These are phyloP conservation scores for Tetradesmus obliquus DNA, from an alignment of 139 green algal genomes.

Conservation along the genomic window DNA sequence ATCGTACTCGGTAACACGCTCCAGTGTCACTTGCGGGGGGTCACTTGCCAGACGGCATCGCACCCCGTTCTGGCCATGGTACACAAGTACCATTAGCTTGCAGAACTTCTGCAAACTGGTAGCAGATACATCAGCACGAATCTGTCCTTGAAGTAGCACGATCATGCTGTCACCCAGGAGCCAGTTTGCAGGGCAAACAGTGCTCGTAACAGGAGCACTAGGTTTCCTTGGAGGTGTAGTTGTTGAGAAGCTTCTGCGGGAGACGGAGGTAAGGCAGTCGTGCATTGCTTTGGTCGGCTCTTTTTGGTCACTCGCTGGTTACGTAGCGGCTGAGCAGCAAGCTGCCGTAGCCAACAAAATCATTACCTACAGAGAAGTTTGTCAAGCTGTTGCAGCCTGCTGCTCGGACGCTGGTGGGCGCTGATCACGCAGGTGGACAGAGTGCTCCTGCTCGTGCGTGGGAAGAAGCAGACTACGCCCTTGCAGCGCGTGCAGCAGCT, in stretches of 20 bases:
- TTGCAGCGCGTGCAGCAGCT: neutral
- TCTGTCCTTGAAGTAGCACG: no score
- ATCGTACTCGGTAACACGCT: no score
- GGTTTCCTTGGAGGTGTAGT: neutral
- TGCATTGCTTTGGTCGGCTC: no score
- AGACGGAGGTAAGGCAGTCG: neutral
- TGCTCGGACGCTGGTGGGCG: no score
- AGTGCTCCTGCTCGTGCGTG: constrained; percentile 1
- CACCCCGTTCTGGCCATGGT: no score
- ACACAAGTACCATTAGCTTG: no score
- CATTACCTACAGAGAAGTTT: no score
- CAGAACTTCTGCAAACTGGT: no score
- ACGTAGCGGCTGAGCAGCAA: neutral
- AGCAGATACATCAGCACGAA: no score
- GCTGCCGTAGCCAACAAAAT: neutral
- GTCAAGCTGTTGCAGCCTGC: no score
- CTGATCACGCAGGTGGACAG: neutral
- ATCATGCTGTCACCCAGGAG: neutral
- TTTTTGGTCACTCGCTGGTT: neutral
- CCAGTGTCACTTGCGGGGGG: no score
- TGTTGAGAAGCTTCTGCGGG: neutral
- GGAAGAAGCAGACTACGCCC: neutral
- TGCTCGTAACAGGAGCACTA: neutral
- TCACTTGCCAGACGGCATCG: no score
- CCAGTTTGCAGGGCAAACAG: neutral